These are phyloP conservation scores for Pseudocercospora crystallina DNA, from an alignment of 2,329 filamentous ascomycete genomes.

Conservation along the genomic window DNA sequence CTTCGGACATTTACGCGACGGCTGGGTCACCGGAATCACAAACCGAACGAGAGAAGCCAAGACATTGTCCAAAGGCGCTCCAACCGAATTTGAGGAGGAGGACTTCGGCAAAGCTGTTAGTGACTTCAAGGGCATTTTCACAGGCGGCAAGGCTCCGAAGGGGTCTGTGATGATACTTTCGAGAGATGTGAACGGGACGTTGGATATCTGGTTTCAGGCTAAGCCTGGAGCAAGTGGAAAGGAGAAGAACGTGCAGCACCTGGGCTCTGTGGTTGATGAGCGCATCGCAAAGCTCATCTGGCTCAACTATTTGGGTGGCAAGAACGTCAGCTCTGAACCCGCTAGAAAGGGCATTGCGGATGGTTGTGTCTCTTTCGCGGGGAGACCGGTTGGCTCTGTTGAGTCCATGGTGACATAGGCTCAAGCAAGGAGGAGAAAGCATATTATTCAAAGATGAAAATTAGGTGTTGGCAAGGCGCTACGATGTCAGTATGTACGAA, in stretches of 20 bases:
- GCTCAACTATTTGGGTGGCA: slow-evolving; percentile 86
- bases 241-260: slow-evolving; percentile 45
- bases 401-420: slow-evolving; percentile 65
- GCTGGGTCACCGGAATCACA: slow-evolving; percentile 82
- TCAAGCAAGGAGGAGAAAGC: neutral
- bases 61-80: slow-evolving; percentile 37
- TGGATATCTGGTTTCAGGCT: slow-evolving; percentile 67
- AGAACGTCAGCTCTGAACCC: slow-evolving; percentile 79
- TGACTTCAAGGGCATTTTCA: slow-evolving; percentile 79
- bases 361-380: slow-evolving; percentile 83
- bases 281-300: slow-evolving; percentile 78
- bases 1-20: slow-evolving; percentile 88
- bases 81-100: slow-evolving; percentile 65
- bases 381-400: slow-evolving; percentile 82
- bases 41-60: slow-evolving; percentile 63
- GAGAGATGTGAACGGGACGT: slow-evolving; percentile 62
- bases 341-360: slow-evolving; percentile 80
- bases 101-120: slow-evolving; percentile 72
- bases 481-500: too few species aligned
- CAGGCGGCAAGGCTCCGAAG: slow-evolving; percentile 74
- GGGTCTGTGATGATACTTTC: slow-evolving; percentile 72
- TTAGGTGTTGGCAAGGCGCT: too few species aligned
- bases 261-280: slow-evolving; percentile 77
- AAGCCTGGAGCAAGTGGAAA: slow-evolving; percentile 41
- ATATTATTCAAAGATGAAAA: too few species aligned